Evolutionary conservation across 495 filamentous ascomycete genomes (phyloP), one percentile per base, ranked within the genome.

Genomic region (Aspergillus sclerotiicarbonarius): DNA sequence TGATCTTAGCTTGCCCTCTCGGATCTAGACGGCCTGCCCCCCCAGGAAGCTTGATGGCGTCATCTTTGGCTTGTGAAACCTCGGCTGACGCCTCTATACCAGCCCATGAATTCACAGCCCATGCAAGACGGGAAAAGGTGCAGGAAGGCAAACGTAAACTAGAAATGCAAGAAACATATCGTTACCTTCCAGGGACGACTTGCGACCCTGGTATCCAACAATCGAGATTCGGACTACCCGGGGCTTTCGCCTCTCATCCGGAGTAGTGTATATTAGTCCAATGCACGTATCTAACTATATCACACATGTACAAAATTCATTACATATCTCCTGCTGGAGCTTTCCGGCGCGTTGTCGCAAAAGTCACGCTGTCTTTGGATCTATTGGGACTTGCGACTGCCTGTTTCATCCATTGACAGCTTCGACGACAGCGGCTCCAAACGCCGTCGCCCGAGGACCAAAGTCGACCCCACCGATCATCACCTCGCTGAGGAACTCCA

Each of bases 401-500:
- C 37, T n/a, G 13, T 15, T 12, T n/a, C 7, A 41, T 2, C 58
- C 58, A 20, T 54, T 59, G 45, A 53, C 31, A 18, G 46, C 47
- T 15, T 60, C 33, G 30, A 54, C 20, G 12, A 60, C 31, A 12
- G 53, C 20, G 3, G 54, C 47, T 37, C 31, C 43, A 25, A 54
- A n/a, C 16, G 50, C 25, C 25, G 20, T 46, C 35, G 54, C 20
- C 12, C 51, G 21, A 16, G 66, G 32, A 3, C 77, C 82, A 57
- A 96, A 87, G 57, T 92, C 86, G 10, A 96, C 84, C 0, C 93
- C 93, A 8, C 84, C 81, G 51, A 95, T 86, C 58, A 98, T 90
- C 31, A 89, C 73, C 71, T 90, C 91, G 58, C 91, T 93, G 30
- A 96, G 79, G 33, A 88, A 85, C 74, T 99, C 95, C 56, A 99